Evolutionary conservation across 306 rosid species (phyloP).

Genomic region (Herpetospermum pedunculosum): DNA sequence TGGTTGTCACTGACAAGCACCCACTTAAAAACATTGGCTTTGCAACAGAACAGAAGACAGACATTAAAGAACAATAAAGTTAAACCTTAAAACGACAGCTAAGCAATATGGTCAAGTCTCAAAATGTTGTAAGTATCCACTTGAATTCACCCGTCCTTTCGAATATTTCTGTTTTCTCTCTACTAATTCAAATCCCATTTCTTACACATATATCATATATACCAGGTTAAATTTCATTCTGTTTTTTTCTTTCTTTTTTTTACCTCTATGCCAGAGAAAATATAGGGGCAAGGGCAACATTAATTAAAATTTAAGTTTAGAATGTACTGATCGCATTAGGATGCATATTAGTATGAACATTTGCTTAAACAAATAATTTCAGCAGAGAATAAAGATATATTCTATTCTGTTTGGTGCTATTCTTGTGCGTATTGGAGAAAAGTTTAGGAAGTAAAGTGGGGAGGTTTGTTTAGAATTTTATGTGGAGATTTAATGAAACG

Average conservation of each 20-base stretch:
- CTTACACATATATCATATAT: not conserved
- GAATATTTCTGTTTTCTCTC: not conserved
- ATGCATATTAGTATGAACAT: too few species aligned
- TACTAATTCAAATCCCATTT: not conserved
- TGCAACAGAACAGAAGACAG: too few species aligned
- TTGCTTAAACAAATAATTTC: too few species aligned
- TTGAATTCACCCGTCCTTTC: not conserved
- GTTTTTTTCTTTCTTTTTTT: too few species aligned
- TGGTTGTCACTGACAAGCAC: slow-evolving; percentile 6
- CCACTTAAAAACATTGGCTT: slow-evolving; percentile 9
- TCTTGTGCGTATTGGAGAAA: not conserved
- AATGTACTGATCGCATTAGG: not conserved
- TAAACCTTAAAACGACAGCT: slow-evolving; percentile 11
- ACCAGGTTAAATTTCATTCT: not conserved
- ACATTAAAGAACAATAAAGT: slow-evolving; percentile 9
- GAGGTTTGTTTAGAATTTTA: not conserved
- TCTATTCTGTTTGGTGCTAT: not conserved
- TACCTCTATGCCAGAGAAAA: too few species aligned
- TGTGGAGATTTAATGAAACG: not conserved
- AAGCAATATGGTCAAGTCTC: slow-evolving; percentile 4
- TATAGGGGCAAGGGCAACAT: not conserved
- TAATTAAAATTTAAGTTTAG: not conserved
- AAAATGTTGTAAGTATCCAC: slow-evolving; percentile 6
- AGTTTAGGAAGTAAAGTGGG: not conserved
- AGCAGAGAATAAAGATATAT: not conserved